Evolutionary conservation across 2,329 filamentous ascomycete genomes (phyloP).

Genomic region (Nothophaeocryptopus gaeumannii): DNA sequence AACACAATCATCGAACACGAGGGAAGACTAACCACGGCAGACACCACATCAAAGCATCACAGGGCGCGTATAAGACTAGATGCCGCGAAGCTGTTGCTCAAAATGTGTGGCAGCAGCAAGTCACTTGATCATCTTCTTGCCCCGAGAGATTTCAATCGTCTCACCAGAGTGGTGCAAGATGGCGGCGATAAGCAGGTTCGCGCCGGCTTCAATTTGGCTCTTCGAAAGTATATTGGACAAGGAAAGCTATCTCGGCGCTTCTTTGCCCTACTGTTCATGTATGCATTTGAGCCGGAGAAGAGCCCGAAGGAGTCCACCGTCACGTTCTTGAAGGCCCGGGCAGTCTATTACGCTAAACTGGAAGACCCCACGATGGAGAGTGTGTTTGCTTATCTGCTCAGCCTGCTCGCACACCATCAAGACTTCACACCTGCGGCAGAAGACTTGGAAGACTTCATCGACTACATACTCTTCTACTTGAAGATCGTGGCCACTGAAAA

Average conservation of each 20-base stretch:
- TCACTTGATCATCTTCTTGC: constrained; percentile 73
- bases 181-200: constrained; percentile 66
- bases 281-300: constrained; percentile 82
- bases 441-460: constrained; percentile 75
- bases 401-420: constrained; percentile 87
- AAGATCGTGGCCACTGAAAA: constrained; percentile 77
- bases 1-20: constrained; percentile 70
- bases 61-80: constrained; percentile 76
- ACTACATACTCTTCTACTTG: constrained; percentile 88
- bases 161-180: constrained; percentile 81
- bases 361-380: constrained; percentile 68
- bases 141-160: constrained; percentile 71
- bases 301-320: constrained; percentile 71
- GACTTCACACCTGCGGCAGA: constrained; percentile 70
- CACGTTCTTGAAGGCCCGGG: constrained; percentile 85
- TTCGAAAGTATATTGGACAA: constrained; percentile 86
- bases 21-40: constrained; percentile 74
- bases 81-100: constrained; percentile 75
- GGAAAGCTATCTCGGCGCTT: constrained; percentile 70
- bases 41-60: constrained; percentile 72
- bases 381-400: constrained; percentile 77
- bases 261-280: constrained; percentile 84
- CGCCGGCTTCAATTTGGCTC: constrained; percentile 72
- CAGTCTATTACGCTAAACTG: constrained; percentile 59
- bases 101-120: constrained; percentile 70